Evolutionary conservation across 345 rosid species (phyloP).

Genomic region (Psidium friedrichsthalianum): DNA sequence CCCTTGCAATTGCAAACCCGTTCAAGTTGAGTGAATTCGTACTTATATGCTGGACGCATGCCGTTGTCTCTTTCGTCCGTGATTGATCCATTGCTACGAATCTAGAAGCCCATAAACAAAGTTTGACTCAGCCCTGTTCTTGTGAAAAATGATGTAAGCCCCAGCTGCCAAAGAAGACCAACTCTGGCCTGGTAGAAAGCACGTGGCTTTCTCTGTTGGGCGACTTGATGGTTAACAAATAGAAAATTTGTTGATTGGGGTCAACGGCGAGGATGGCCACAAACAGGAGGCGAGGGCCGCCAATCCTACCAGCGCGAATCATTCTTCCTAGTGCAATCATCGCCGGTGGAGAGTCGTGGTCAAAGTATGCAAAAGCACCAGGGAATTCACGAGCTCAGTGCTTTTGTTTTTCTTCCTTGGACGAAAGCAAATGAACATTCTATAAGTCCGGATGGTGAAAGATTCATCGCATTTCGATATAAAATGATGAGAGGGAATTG

Average conservation of each 20-base stretch:
- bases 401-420: not conserved
- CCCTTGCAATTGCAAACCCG: not conserved
- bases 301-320: not conserved
- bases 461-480: not conserved
- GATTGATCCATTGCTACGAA: not conserved
- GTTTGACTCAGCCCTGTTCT: not conserved
- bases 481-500: not conserved
- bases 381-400: not conserved
- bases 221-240: not conserved
- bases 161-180: not conserved
- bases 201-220: not conserved
- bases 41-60: not conserved
- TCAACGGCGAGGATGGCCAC: not conserved
- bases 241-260: not conserved
- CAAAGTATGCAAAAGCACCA: not conserved
- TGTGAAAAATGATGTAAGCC: not conserved
- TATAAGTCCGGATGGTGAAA: not conserved
- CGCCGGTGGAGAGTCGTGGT: not conserved
- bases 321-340: not conserved
- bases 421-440: not conserved
- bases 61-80: not conserved
- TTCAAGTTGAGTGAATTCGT: not conserved
- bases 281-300: not conserved
- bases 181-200: not conserved
- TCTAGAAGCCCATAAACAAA: not conserved